These are phyloP conservation scores for Vitis hybrid DNA, from an alignment of 177 flowering plant species.

Conservation along the genomic window DNA sequence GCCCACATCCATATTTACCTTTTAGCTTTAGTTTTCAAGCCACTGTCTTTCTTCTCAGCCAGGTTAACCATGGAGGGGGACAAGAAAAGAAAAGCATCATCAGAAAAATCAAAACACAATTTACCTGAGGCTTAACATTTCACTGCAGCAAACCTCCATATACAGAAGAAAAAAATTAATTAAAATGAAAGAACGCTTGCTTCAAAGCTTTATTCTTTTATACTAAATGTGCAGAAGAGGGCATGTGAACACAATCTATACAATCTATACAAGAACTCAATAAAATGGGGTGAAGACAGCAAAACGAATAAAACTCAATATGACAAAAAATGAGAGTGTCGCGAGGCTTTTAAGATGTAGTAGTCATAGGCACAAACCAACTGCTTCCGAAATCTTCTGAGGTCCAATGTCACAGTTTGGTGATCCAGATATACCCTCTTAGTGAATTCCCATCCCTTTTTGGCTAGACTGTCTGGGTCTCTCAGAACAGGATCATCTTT, in stretches of 20 bases:
- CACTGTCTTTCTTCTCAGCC: no score
- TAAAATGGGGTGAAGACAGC: no score
- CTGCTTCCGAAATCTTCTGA: constrained; percentile 56
- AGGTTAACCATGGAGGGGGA: no score
- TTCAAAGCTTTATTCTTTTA: background rate
- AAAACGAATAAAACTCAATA: background rate
- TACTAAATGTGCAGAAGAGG: background rate
- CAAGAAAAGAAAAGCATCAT: background rate
- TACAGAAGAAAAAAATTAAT: background rate
- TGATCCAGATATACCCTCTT: constrained; percentile 80
- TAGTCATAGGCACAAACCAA: constrained; percentile 54
- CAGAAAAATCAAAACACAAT: background rate
- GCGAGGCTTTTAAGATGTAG: constrained; percentile 22
- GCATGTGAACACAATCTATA: background rate
- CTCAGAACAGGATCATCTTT: constrained; percentile 59
- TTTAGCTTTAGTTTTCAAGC: no score
- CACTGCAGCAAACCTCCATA: background rate
- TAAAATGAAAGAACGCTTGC: background rate
- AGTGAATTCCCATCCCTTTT: constrained; percentile 79
- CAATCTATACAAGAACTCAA: background rate
- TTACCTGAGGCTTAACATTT: background rate
- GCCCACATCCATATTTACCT: no score
- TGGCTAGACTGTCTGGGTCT: constrained; percentile 57
- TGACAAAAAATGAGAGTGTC: background rate
- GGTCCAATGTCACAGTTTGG: constrained; percentile 69